These are phyloP conservation scores for Paecilomyces variotii DNA, from an alignment of 2,329 filamentous ascomycete genomes.

Conservation along the genomic window DNA sequence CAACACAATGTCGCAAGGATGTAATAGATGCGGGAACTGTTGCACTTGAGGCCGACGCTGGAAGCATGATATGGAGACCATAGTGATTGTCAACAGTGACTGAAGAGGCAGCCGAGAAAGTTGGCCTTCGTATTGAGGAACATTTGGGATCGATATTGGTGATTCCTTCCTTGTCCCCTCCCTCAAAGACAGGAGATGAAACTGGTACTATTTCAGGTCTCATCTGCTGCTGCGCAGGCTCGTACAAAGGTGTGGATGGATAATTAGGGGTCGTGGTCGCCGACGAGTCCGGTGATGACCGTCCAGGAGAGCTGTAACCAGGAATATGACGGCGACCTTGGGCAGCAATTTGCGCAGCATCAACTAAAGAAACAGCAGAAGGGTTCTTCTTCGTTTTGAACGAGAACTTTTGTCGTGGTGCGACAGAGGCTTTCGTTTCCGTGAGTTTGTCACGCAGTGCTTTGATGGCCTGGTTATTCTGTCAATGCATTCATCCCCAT, in stretches of 20 bases:
- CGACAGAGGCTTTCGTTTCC: constrained; percentile 57
- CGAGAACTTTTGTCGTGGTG: constrained; percentile 71
- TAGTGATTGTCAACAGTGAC: constrained; percentile 60
- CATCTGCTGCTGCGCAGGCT: constrained; percentile 25
- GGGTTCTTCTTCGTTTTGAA: constrained; percentile 60
- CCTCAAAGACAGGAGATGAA: constrained; percentile 20
- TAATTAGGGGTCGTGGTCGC: constrained; percentile 26
- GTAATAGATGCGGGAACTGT: constrained; percentile 67
- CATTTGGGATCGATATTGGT: constrained; percentile 9
- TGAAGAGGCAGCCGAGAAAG: constrained; percentile 53
- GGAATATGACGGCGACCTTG: constrained; percentile 39
- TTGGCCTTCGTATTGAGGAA: constrained; percentile 41
- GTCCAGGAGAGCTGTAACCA: constrained; percentile 33
- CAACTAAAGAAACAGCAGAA: constrained; percentile 47
- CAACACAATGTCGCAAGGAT: constrained; percentile 60
- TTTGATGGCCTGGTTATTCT: constrained; percentile 62
- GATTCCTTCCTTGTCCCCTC: constrained; percentile 13
- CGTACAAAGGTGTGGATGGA: constrained; percentile 28
- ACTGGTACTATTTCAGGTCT: constrained; percentile 29
- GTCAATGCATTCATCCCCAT: background rate
- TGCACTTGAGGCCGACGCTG: constrained; percentile 60
- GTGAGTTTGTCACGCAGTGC: constrained; percentile 70
- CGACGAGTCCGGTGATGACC: constrained; percentile 35
- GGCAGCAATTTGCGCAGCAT: constrained; percentile 48
- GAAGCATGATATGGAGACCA: constrained; percentile 68